Evolutionary conservation across 495 filamentous ascomycete species (phyloP).

Genomic region (Apodospora peruviana): DNA sequence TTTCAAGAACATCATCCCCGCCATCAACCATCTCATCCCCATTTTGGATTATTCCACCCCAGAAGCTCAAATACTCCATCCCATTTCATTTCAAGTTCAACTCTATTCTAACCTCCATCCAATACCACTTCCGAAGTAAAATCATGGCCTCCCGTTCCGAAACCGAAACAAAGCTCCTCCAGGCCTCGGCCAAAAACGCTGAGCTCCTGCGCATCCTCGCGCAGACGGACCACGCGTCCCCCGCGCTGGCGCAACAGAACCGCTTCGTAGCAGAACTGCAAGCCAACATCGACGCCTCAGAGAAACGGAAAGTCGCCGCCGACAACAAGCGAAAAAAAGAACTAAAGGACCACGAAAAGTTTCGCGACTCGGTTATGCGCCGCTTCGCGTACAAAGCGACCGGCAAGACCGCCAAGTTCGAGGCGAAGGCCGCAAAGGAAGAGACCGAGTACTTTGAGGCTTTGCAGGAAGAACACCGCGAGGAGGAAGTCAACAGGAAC

Average conservation of each 20-base stretch:
- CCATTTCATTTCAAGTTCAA: too few relatives aligned
- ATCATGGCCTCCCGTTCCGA: too few relatives aligned
- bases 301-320: slow-evolving; percentile 14
- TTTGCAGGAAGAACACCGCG: slow-evolving; percentile 33
- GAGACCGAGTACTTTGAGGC: slow-evolving; percentile 44
- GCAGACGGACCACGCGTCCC: slow-evolving; percentile 36
- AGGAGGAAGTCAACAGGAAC: slow-evolving; percentile 28
- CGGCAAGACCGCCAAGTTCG: slow-evolving; percentile 37
- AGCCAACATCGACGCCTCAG: slow-evolving; percentile 19
- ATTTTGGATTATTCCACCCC: too few relatives aligned
- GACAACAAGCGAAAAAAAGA: slow-evolving; percentile 30
- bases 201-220: slow-evolving; percentile 28
- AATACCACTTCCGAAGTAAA: too few relatives aligned
- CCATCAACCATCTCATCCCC: too few relatives aligned
- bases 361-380: slow-evolving; percentile 40
- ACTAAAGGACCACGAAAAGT: slow-evolving; percentile 42
- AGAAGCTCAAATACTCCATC: too few relatives aligned
- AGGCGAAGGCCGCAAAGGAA: slow-evolving; percentile 37
- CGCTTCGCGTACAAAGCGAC: slow-evolving; percentile 39
- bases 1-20: too few relatives aligned
- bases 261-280: slow-evolving; percentile 34
- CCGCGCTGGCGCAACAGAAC: slow-evolving; percentile 32
- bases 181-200: not conserved
- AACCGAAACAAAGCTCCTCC: not conserved
- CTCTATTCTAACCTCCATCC: too few relatives aligned